Evolutionary conservation across 768 basidiomycete species (phyloP).

Genomic region (Hericium erinaceus): DNA sequence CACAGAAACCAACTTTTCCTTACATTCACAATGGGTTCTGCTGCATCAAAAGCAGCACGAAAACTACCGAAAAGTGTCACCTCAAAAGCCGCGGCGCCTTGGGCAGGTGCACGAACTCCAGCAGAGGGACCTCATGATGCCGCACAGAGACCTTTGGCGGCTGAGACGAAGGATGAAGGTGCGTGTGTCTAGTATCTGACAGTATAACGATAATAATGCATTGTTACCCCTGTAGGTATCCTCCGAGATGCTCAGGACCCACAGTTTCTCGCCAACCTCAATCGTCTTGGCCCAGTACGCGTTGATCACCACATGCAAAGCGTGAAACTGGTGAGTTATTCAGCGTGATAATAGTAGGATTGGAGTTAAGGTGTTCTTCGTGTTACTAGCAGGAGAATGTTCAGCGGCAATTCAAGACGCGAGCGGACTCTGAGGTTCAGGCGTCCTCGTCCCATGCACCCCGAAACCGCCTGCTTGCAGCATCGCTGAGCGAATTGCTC

Average conservation of each 20-base stretch:
- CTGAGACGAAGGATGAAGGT: constrained; percentile 46
- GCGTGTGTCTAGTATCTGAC: background rate
- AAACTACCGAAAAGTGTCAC: constrained; percentile 37
- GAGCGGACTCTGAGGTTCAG: constrained; percentile 46
- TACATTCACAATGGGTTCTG: constrained; percentile 44
- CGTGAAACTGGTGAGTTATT: constrained; percentile 34
- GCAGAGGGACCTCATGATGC: constrained; percentile 6
- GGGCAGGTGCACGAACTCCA: constrained; percentile 38
- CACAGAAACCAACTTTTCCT: background rate
- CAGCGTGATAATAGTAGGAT: background rate
- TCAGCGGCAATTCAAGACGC: constrained; percentile 42
- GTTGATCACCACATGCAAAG: constrained; percentile 58
- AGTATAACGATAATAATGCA: background rate
- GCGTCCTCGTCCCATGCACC: constrained; percentile 31
- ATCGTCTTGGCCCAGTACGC: constrained; percentile 52
- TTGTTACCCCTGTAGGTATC: background rate
- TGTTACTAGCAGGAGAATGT: constrained; percentile 19
- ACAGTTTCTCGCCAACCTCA: constrained; percentile 59
- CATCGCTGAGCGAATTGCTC: constrained; percentile 45
- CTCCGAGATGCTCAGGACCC: constrained; percentile 57
- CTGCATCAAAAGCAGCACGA: constrained; percentile 51
- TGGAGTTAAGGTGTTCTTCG: background rate
- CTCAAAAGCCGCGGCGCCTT: constrained; percentile 30
- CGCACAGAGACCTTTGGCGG: constrained; percentile 25
- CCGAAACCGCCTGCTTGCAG: constrained; percentile 47